Conservation (phyloP, 208 protist species). For the Blastocrithidia nonstop region DNA sequence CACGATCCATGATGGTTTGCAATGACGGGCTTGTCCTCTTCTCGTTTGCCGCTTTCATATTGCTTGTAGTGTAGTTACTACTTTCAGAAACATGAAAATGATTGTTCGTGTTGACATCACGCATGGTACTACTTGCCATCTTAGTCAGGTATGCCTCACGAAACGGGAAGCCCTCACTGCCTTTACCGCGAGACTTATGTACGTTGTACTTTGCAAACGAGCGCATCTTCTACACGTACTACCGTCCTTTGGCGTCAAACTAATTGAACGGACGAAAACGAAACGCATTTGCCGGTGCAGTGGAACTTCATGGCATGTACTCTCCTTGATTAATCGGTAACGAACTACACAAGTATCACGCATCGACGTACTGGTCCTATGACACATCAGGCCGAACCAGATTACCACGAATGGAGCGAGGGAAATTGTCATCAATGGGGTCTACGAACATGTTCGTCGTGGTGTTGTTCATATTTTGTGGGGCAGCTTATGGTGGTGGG, state of each 20-base stretch:
- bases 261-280: slow-evolving; percentile 76
- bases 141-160: slow-evolving; percentile 71
- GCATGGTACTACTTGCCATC: slow-evolving; percentile 18
- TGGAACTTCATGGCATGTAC: slow-evolving; percentile 73
- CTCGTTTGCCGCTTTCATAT: not conserved
- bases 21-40: slow-evolving; percentile 16
- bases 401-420: slow-evolving; percentile 62
- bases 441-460: slow-evolving; percentile 85
- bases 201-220: slow-evolving; percentile 33
- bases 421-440: slow-evolving; percentile 83
- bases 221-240: slow-evolving; percentile 71
- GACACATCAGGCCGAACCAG: slow-evolving; percentile 68
- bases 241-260: slow-evolving; percentile 72
- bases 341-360: slow-evolving; percentile 80
- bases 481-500: slow-evolving; percentile 62
- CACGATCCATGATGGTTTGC: slow-evolving; percentile 59
- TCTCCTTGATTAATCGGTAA: slow-evolving; percentile 81
- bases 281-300: slow-evolving; percentile 62
- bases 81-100: no score
- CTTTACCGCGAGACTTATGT: slow-evolving; percentile 26
- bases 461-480: slow-evolving; percentile 85
- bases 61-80: not conserved
- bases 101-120: not conserved
- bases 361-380: slow-evolving; percentile 81
- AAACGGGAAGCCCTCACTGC: slow-evolving; percentile 60